phyloP scores from a whole-genome alignment of 2,329 filamentous ascomycete genomes.

The Chalara sp. region DNA sequence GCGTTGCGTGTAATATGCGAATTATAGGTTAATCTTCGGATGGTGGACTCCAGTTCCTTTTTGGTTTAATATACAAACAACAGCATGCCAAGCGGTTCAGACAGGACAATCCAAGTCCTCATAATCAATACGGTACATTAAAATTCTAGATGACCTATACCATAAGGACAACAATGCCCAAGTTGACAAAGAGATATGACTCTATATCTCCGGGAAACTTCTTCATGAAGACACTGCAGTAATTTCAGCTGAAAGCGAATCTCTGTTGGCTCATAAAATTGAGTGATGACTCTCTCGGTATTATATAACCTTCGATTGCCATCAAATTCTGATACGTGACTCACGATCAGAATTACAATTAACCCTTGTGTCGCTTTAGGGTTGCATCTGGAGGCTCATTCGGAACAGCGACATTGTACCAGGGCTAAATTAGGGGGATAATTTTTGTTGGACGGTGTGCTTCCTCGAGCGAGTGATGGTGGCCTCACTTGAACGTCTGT shows the following conservation, averaged over 20 bases:
- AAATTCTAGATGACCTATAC: slow-evolving; percentile 46
- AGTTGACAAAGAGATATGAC: slow-evolving; percentile 38
- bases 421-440: slow-evolving; percentile 37
- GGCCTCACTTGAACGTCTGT: slow-evolving; percentile 42
- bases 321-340: slow-evolving; percentile 45
- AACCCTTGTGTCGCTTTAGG: slow-evolving; percentile 45
- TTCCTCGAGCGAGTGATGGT: slow-evolving; percentile 42
- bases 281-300: slow-evolving; percentile 42
- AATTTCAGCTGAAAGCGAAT: slow-evolving; percentile 41
- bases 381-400: slow-evolving; percentile 40
- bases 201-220: slow-evolving; percentile 36
- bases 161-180: slow-evolving; percentile 42
- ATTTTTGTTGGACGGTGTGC: slow-evolving; percentile 45
- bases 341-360: slow-evolving; percentile 47
- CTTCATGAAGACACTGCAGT: slow-evolving; percentile 41
- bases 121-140: slow-evolving; percentile 40
- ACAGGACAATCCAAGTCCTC: slow-evolving; percentile 29
- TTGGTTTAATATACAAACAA: slow-evolving; percentile 36
- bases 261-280: slow-evolving; percentile 42
- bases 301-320: slow-evolving; percentile 44
- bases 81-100: slow-evolving; percentile 34
- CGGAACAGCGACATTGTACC: slow-evolving; percentile 32
- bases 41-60: slow-evolving; percentile 42
- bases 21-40: slow-evolving; percentile 38
- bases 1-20: slow-evolving; percentile 37